phyloP scores from a whole-genome alignment of 169 alveolate species.

The Babesia bigemina region DNA sequence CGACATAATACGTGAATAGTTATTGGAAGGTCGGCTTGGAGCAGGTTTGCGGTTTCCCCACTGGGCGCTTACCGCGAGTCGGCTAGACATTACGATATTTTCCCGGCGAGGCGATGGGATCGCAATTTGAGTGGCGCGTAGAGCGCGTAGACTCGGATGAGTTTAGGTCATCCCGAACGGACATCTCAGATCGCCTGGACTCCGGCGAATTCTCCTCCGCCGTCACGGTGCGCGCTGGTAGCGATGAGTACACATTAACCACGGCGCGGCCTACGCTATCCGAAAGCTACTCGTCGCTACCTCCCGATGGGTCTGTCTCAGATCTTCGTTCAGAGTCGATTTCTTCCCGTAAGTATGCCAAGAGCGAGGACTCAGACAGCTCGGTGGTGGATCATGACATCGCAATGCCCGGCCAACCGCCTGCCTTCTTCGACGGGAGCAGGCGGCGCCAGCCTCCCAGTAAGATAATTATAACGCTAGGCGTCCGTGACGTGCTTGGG shows the following conservation, averaged over 20 bases:
- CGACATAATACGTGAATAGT: no score
- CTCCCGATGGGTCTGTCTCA: not conserved
- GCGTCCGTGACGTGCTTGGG: conserved; percentile 26
- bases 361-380: conserved; percentile 13
- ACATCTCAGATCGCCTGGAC: no score
- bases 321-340: not conserved
- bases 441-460: not conserved
- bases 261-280: not conserved
- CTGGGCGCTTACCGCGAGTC: no score
- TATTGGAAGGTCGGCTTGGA: no score
- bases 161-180: no score
- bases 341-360: not conserved
- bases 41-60: no score
- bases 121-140: no score
- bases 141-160: no score
- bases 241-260: conserved; percentile 3
- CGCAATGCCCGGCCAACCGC: not conserved
- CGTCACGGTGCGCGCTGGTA: not conserved
- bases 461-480: conserved; percentile 58
- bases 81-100: no score
- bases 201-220: no score
- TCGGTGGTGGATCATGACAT: conserved; percentile 32
- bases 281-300: not conserved
- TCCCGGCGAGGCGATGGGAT: no score
- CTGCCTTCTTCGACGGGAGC: not conserved